Conservation (phyloP, 345 rosid genomes). For the Laguncularia racemosa region DNA sequence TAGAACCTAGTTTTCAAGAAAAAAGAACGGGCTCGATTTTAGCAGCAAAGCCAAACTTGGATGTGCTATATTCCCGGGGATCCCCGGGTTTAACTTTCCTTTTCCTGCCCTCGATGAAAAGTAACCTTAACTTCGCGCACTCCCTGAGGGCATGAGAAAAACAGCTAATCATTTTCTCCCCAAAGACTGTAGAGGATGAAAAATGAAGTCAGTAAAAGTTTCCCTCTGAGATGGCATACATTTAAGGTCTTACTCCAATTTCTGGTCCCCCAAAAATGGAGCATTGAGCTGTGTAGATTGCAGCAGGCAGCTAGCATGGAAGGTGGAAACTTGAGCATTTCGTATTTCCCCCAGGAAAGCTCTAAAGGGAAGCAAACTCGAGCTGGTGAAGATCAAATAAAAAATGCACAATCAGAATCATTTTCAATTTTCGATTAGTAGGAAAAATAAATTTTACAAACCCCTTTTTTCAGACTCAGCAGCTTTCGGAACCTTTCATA, state of each 20-base stretch:
- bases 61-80: constrained; percentile 69
- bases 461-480: constrained; percentile 86
- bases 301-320: constrained; percentile 58
- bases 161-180: neutral
- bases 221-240: constrained; percentile 47
- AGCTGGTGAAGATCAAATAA: constrained; percentile 35
- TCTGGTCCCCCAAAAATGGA: constrained; percentile 26
- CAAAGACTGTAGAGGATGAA: neutral
- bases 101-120: constrained; percentile 70
- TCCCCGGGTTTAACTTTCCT: constrained; percentile 83
- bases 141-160: constrained; percentile 35
- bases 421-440: neutral
- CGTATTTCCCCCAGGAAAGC: constrained; percentile 59
- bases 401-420: neutral
- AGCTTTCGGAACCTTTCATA: constrained; percentile 85
- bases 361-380: constrained; percentile 71
- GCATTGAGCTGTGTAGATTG: constrained; percentile 59
- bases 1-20: constrained; percentile 26
- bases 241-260: constrained; percentile 55
- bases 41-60: constrained; percentile 69
- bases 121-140: constrained; percentile 69
- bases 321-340: constrained; percentile 55
- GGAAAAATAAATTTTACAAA: constrained; percentile 5
- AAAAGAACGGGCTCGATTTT: constrained; percentile 50
- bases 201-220: constrained; percentile 16